Conservation (phyloP, 1,284 basidiomycete genomes). For the Marasmius tenuissimus region DNA sequence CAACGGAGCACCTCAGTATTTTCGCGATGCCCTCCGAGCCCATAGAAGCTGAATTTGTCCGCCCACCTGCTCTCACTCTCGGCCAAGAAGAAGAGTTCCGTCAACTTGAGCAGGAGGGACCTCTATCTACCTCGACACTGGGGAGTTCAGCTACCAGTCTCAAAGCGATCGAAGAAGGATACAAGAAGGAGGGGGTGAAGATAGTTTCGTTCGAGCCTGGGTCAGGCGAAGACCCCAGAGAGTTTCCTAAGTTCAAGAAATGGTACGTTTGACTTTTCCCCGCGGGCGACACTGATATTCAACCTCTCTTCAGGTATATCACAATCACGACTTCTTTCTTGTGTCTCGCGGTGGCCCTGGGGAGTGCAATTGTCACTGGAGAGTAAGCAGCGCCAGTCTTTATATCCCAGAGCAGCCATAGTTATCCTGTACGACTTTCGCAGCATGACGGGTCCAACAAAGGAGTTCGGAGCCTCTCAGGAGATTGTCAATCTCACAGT, state of each 20-base stretch:
- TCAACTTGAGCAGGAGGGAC: not conserved
- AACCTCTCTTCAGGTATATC: constrained; percentile 28
- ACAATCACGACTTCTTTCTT: constrained; percentile 33
- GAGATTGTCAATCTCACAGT: constrained; percentile 37
- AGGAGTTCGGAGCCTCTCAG: constrained; percentile 28
- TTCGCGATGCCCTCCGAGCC: not conserved
- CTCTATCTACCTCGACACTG: not conserved
- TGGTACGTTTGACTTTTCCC: constrained; percentile 21
- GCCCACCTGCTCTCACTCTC: not conserved
- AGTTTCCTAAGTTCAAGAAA: constrained; percentile 32
- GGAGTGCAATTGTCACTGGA: constrained; percentile 40
- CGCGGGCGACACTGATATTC: not conserved
- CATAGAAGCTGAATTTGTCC: not conserved
- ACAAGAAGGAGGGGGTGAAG: constrained; percentile 20
- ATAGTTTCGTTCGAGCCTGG: constrained; percentile 35
- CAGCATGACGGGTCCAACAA: constrained; percentile 32
- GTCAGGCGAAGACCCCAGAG: constrained; percentile 34
- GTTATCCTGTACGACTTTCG: not conserved
- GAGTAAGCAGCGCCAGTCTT: constrained; percentile 23
- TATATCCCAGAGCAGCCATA: not conserved
- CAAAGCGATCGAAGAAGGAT: not conserved
- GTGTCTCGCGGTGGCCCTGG: constrained; percentile 35
- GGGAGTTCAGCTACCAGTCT: not conserved
- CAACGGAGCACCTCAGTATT: not conserved
- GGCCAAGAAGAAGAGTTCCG: not conserved